Evolutionary conservation across 495 filamentous ascomycete genomes (phyloP), one percentile per base, ranked within the genome.

Genomic region (Aspergillus diversus): DNA sequence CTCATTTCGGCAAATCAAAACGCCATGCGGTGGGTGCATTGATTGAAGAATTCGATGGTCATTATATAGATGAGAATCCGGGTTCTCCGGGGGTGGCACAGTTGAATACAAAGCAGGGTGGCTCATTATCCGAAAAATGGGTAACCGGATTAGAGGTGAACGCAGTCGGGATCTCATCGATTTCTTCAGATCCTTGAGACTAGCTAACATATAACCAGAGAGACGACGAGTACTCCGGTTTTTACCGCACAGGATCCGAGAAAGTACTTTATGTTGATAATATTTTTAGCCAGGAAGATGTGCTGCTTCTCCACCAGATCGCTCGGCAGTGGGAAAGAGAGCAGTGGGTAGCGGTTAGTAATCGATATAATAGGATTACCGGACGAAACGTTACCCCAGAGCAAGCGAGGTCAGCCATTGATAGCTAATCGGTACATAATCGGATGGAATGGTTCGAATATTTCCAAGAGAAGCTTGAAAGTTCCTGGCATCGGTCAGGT

Each of bases 321-420:
- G 64, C 61, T 8, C 54, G 48, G 31, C 47, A 65, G 54, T 71
- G 64, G 66, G 57, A 68, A 43, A 49, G 37, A 35, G 65, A 68
- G 34, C 61, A 61, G 12, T 71, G 65, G 66, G n/a, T 60, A 15
- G 53, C 56, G 3, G 65, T 69, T 15, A 67, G 65, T 34, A 43
- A 39, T 17, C 57, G 55, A 21, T 72, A 66, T 51, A 53, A 61
- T 31, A 53, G 47, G 6, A 64, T 27, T 43, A 72, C 60, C 5
- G 65, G 63, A 7, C 67, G 65, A 21, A 63, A 21, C 16, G 68
- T 68, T 54, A 65, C 61, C 21, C 65, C 63, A n/a, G 61, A 66
- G 13, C 57, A 69, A 57, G 65, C 65, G 11, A 68, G 51, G 34
- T 60, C 64, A 35, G 61, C 66, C 33, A 7, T 67, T 42, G 43